These are phyloP conservation scores for Colletotrichum zoysiae DNA, from an alignment of 2,329 filamentous ascomycete species.

Conservation along the genomic window DNA sequence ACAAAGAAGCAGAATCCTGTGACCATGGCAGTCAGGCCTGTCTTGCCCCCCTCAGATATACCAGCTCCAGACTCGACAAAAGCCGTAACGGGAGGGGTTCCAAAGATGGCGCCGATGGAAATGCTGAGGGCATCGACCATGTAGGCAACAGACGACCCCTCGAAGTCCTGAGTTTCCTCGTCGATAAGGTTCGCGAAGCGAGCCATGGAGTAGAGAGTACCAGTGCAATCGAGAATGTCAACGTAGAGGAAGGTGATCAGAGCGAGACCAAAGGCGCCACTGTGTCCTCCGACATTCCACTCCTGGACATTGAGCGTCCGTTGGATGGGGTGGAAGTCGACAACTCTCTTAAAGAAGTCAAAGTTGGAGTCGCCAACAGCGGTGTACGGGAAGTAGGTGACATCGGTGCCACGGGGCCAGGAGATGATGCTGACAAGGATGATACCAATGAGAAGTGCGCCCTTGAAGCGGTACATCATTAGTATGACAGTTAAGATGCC, in stretches of 20 bases:
- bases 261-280: conserved; percentile 83
- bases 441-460: conserved; percentile 87
- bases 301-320: conserved; percentile 78
- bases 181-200: conserved; percentile 85
- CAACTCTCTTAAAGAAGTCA: conserved; percentile 90
- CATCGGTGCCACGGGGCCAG: conserved; percentile 81
- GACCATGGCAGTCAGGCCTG: conserved; percentile 84
- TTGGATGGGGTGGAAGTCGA: conserved; percentile 83
- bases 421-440: conserved; percentile 88
- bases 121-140: conserved; percentile 84
- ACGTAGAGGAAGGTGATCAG: conserved; percentile 92
- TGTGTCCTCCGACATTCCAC: conserved; percentile 77
- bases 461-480: conserved; percentile 89
- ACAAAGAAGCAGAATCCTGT: conserved; percentile 89
- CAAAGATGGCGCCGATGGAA: conserved; percentile 83
- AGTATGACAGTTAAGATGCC: conserved; percentile 83
- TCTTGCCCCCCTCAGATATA: conserved; percentile 88
- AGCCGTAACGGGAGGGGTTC: conserved; percentile 84
- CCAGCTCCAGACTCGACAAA: conserved; percentile 92
- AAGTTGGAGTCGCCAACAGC: conserved; percentile 77
- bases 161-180: conserved; percentile 86
- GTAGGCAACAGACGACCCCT: conserved; percentile 86
- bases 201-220: conserved; percentile 91
- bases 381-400: conserved; percentile 86
- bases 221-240: conserved; percentile 88